phyloP scores from a whole-genome alignment of 164 flowering plant species.

The Piper longum region DNA sequence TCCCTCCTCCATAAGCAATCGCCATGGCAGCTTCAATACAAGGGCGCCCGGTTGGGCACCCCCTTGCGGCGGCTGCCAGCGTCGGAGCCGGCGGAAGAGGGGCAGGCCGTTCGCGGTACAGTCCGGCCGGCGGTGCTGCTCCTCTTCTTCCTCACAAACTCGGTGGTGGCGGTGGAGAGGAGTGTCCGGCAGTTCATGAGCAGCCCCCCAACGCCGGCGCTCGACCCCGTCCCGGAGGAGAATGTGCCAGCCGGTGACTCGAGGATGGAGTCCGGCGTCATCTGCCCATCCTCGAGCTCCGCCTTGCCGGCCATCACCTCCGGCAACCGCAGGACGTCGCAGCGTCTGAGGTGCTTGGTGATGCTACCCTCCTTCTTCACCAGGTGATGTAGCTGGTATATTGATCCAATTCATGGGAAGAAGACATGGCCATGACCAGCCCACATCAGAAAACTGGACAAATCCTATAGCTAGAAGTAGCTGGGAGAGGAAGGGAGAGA shows the following conservation, averaged over 20 bases:
- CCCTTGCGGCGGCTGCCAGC: constrained; percentile 49
- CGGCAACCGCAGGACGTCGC: constrained; percentile 38
- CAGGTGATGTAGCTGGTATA: constrained; percentile 41
- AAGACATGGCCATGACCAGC: background rate
- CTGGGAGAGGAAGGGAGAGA: constrained; percentile 1
- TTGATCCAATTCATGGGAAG: background rate
- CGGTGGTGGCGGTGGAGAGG: constrained; percentile 51
- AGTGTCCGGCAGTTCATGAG: constrained; percentile 20
- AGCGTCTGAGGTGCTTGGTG: constrained; percentile 28
- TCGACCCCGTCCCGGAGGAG: constrained; percentile 15
- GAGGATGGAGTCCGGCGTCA: constrained; percentile 16
- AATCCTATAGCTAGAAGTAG: background rate
- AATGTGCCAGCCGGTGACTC: background rate
- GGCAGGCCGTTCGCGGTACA: constrained; percentile 20
- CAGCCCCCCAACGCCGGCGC: constrained; percentile 19
- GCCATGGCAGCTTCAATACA: constrained; percentile 19
- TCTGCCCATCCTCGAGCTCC: constrained; percentile 32
- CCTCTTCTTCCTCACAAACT: constrained; percentile 50
- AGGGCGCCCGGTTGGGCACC: constrained; percentile 57
- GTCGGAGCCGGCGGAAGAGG: constrained; percentile 17
- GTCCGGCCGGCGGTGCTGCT: constrained; percentile 26
- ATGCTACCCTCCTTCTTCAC: constrained; percentile 32
- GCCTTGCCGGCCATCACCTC: constrained; percentile 21
- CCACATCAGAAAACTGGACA: background rate
- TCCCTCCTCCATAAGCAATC: background rate